Evolutionary conservation across 192 early-diverging fungal species (phyloP), one percentile per base, ranked within the genome.

Genomic region (Coemansia sp.): DNA sequence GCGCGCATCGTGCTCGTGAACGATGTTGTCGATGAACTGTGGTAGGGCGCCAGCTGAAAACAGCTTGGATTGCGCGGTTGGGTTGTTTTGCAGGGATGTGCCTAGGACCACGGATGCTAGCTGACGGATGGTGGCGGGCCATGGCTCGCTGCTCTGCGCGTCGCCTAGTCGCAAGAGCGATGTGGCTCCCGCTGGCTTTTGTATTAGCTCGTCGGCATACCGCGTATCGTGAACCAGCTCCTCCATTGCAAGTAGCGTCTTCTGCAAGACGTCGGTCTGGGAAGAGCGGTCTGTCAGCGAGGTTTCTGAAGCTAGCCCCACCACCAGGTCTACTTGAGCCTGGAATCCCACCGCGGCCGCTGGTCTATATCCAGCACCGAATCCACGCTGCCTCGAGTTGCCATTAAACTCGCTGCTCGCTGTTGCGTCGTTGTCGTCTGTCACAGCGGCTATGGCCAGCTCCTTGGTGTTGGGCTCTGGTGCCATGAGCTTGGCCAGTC

Each of bases 201-300:
- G 65, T 24, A 83, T 54, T 5, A 91, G 77, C 53, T 68, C 72
- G 7, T 85, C 66, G 8, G 88, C 88, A 59, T 87, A 79, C n/a
- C 86, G 78, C 53, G 85, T 74, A 58, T 87, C 84, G 35, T 87
- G 83, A 24, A 83, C 80, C 3, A 88, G 64, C 40, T 89, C 87
- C 20, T 81, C 71, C 45, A 89, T 49, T 14, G 68, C 83, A n/a
- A 80, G 87, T 24, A 91, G 60, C 0, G 79, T 67, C n/a, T 60
- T 49, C 10, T 76, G 14, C 17, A 84, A 38, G 5, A 45, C 12
- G 25, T 64, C 51, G 1, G 56, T 42, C 43, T 77, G 53, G 6
- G 51, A 54, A 17, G 51, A 29, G 9, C 51, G 51, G 22, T 54
- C 51, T 15, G 14, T 8, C 15, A 25, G 29, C 7, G 15, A 35